Evolutionary conservation across 2,329 filamentous ascomycete species (phyloP).

Genomic region (Chaetomium globosum): DNA sequence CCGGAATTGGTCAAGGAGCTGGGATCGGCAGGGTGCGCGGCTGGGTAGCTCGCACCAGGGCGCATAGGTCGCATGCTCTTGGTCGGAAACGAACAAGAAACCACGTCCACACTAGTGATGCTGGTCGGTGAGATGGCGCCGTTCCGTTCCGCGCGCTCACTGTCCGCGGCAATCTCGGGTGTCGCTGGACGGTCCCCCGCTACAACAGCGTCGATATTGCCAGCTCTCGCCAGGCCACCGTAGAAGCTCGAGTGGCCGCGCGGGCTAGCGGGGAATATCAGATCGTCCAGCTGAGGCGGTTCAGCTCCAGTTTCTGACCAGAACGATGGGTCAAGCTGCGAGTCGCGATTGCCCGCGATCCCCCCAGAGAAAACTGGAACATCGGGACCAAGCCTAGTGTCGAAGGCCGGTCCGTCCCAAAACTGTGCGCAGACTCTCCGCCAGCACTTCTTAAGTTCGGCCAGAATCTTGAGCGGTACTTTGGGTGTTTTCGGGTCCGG

Average conservation of each 20-base stretch:
- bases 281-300: conserved; percentile 50
- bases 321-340: conserved; percentile 57
- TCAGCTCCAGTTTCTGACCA: conserved; percentile 53
- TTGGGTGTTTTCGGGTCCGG: conserved; percentile 50
- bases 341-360: conserved; percentile 63
- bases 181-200: conserved; percentile 52
- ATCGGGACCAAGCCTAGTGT: conserved; percentile 62
- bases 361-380: conserved; percentile 75
- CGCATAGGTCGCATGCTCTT: conserved; percentile 51
- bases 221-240: conserved; percentile 51
- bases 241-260: conserved; percentile 48
- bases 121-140: conserved; percentile 57
- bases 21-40: conserved; percentile 60
- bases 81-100: conserved; percentile 66
- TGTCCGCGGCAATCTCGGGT: conserved; percentile 45
- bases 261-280: conserved; percentile 41
- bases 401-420: conserved; percentile 76
- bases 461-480: conserved; percentile 77
- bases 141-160: conserved; percentile 41
- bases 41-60: conserved; percentile 47
- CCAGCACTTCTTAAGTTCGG: conserved; percentile 97
- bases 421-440: conserved; percentile 84
- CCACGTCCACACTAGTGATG: conserved; percentile 60
- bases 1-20: conserved; percentile 52
- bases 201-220: conserved; percentile 53